These are phyloP conservation scores for Gossypium armourianum DNA, from an alignment of 441 rosid species.

Conservation along the genomic window DNA sequence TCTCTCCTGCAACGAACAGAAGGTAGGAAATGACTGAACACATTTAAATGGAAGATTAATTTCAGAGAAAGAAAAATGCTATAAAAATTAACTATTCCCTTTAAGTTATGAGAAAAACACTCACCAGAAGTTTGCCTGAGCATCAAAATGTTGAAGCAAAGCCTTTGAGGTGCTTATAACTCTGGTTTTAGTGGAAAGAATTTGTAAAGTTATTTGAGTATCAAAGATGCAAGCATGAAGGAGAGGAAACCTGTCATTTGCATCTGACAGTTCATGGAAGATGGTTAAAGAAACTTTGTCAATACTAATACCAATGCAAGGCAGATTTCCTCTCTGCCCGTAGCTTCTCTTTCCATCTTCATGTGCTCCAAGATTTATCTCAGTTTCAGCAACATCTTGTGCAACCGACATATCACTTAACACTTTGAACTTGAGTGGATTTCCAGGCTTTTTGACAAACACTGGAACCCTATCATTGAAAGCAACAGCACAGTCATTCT, in stretches of 20 bases:
- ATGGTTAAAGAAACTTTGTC: constrained; percentile 54
- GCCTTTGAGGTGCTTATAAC: constrained; percentile 44
- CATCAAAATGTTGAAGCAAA: constrained; percentile 53
- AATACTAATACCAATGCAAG: constrained; percentile 42
- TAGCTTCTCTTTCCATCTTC: constrained; percentile 31
- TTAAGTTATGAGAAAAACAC: constrained; percentile 18
- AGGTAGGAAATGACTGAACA: constrained; percentile 13
- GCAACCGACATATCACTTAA: constrained; percentile 31
- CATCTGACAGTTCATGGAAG: constrained; percentile 63
- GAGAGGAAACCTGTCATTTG: constrained; percentile 62
- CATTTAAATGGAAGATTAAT: constrained; percentile 5
- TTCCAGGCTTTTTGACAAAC: constrained; percentile 86
- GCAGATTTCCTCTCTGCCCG: constrained; percentile 34
- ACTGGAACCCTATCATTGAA: constrained; percentile 64
- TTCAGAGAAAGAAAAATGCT: constrained; percentile 16
- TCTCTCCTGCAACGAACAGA: constrained; percentile 48
- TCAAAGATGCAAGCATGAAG: constrained; percentile 48
- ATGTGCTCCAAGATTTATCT: constrained; percentile 21
- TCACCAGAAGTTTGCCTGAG: constrained; percentile 68
- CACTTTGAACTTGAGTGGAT: constrained; percentile 79
- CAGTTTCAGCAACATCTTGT: constrained; percentile 24
- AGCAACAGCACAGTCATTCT: constrained; percentile 72
- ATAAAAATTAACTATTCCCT: constrained; percentile 4
- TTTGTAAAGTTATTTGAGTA: constrained; percentile 43
- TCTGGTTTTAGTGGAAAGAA: constrained; percentile 57